phyloP scores from a whole-genome alignment of 768 basidiomycete genomes.

The Albatrellus ellisii region DNA sequence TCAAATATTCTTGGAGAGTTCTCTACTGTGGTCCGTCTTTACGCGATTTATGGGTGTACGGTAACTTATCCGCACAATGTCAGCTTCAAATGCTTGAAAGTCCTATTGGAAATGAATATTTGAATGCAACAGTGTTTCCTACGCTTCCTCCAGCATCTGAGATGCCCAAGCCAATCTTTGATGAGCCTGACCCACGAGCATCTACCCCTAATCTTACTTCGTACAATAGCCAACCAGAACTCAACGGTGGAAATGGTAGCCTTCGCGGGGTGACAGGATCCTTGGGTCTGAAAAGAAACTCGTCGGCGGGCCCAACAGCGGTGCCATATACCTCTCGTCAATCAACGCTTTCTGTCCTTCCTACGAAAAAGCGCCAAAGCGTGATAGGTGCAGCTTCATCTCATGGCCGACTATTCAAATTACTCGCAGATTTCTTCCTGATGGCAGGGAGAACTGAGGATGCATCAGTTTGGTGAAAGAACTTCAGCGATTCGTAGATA shows the following conservation, averaged over 20 bases:
- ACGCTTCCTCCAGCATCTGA: slow-evolving; percentile 46
- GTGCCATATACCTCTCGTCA: slow-evolving; percentile 30
- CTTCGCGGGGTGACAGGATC: slow-evolving; percentile 19
- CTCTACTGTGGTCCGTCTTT: slow-evolving; percentile 57
- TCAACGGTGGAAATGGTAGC: slow-evolving; percentile 18
- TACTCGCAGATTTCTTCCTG: slow-evolving; percentile 80
- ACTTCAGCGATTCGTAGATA: slow-evolving; percentile 3
- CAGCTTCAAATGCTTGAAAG: slow-evolving; percentile 74
- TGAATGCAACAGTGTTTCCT: slow-evolving; percentile 60
- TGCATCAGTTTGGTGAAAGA: slow-evolving; percentile 58
- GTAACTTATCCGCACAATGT: background rate
- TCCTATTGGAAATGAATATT: slow-evolving; percentile 74
- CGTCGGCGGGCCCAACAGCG: slow-evolving; percentile 28
- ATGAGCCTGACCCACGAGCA: slow-evolving; percentile 26
- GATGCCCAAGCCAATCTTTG: slow-evolving; percentile 42
- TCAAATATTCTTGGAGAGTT: slow-evolving; percentile 81
- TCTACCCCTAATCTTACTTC: slow-evolving; percentile 33
- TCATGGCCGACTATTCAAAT: slow-evolving; percentile 77
- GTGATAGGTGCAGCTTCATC: slow-evolving; percentile 58
- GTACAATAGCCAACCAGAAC: slow-evolving; percentile 44
- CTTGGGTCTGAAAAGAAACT: slow-evolving; percentile 36
- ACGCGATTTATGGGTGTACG: background rate
- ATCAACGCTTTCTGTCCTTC: slow-evolving; percentile 32
- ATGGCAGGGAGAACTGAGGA: slow-evolving; percentile 80
- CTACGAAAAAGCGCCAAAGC: slow-evolving; percentile 45